phyloP scores from a whole-genome alignment of 495 filamentous ascomycete genomes.

The Mytilinidion resinicola region DNA sequence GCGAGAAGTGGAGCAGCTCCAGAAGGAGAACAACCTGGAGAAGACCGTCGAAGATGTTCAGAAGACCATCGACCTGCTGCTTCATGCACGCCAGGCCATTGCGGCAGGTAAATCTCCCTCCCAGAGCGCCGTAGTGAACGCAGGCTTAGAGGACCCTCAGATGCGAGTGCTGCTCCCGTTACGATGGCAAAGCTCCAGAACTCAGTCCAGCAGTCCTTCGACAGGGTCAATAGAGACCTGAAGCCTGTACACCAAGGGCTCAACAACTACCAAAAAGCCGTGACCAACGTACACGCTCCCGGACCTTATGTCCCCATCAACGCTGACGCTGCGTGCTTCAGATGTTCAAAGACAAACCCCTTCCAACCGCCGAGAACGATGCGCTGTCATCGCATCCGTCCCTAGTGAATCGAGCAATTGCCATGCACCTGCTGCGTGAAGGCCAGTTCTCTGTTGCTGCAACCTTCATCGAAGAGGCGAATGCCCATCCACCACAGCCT shows the following conservation, averaged over 20 bases:
- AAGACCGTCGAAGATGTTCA: conserved; percentile 73
- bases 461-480: conserved; percentile 67
- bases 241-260: conserved; percentile 72
- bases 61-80: conserved; percentile 67
- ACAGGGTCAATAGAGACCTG: conserved; percentile 68
- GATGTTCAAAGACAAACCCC: conserved; percentile 70
- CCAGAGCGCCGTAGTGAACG: not conserved
- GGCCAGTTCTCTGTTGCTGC: conserved; percentile 84
- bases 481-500: conserved; percentile 29
- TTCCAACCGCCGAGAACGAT: conserved; percentile 73
- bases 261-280: conserved; percentile 70
- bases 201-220: conserved; percentile 70
- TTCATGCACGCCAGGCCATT: conserved; percentile 55
- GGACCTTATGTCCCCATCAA: too few species aligned
- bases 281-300: conserved; percentile 61
- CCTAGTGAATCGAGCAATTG: conserved; percentile 85
- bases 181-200: conserved; percentile 79
- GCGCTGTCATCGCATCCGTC: conserved; percentile 66
- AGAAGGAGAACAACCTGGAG: conserved; percentile 60
- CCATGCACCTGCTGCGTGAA: conserved; percentile 92
- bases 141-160: conserved; percentile 35
- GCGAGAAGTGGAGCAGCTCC: conserved; percentile 48
- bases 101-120: conserved; percentile 15
- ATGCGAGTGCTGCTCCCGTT: conserved; percentile 61
- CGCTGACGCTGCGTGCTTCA: conserved; percentile 26